Evolutionary conservation across 1,284 basidiomycete genomes (phyloP).

Genomic region (Marasmius tenuissimus): DNA sequence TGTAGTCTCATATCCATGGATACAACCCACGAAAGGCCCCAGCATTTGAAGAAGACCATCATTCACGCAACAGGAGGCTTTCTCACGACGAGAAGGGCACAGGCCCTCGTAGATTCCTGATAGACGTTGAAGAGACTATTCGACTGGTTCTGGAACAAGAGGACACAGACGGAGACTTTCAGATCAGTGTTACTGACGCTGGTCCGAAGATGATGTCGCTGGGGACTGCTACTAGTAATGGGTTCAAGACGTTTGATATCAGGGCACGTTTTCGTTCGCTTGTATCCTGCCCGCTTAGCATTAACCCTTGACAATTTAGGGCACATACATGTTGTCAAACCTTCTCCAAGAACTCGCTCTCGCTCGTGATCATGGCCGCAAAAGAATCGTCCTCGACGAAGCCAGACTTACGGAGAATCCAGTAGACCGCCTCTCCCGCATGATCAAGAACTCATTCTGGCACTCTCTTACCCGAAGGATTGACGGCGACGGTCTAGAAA

Average conservation of each 20-base stretch:
- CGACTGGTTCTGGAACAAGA: conserved; percentile 96
- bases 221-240: conserved; percentile 96
- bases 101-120: conserved; percentile 83
- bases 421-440: conserved; percentile 93
- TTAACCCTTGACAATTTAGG: conserved; percentile 45
- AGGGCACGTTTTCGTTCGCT: conserved; percentile 54
- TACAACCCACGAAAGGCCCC: conserved; percentile 67
- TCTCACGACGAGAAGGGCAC: conserved; percentile 85
- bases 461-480: conserved; percentile 95
- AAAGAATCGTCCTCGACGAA: conserved; percentile 97
- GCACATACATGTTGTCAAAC: conserved; percentile 98
- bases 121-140: conserved; percentile 99
- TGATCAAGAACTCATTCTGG: conserved; percentile 99
- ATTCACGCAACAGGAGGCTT: conserved; percentile 71
- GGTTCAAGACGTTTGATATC: conserved; percentile 96
- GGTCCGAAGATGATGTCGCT: conserved; percentile 96
- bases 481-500: conserved; percentile 95
- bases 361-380: conserved; percentile 92
- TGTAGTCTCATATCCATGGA: conserved; percentile 60
- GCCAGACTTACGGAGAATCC: conserved; percentile 96
- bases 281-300: not conserved
- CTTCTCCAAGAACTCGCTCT: conserved; percentile 98
- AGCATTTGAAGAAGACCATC: conserved; percentile 74
- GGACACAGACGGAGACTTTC: conserved; percentile 96
- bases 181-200: conserved; percentile 95